Evolutionary conservation across 164 flowering plant genomes (phyloP).

Genomic region (Dillenia suffruticosa): DNA sequence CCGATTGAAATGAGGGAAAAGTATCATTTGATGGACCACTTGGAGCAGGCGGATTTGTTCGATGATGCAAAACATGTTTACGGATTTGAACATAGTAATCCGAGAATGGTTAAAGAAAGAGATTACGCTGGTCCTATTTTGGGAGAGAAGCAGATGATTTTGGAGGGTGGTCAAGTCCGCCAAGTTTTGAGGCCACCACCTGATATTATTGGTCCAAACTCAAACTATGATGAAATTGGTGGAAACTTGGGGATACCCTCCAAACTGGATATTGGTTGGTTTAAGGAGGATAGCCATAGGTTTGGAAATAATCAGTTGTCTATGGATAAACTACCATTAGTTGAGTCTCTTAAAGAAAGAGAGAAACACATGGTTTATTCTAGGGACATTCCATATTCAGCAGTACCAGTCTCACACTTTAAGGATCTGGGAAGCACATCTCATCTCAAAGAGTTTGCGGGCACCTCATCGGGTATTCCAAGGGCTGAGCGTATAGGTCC

Average conservation of each 20-base stretch:
- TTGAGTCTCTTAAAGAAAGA: conserved; percentile 7
- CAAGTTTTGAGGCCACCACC: conserved; percentile 10
- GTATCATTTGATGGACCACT: too few relatives aligned
- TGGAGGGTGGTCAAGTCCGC: conserved; percentile 5
- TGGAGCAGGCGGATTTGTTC: too few relatives aligned
- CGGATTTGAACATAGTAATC: too few relatives aligned
- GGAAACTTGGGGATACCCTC: conserved; percentile 4
- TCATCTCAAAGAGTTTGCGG: conserved; percentile 5
- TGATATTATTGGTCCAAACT: conserved; percentile 8
- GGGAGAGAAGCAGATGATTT: background rate
- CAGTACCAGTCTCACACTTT: conserved; percentile 12
- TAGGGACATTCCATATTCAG: conserved; percentile 9
- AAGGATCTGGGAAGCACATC: conserved; percentile 6
- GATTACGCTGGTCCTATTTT: too few relatives aligned
- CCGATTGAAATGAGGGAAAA: too few relatives aligned
- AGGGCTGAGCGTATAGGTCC: conserved; percentile 8
- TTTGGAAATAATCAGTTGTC: conserved; percentile 9
- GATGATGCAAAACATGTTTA: too few relatives aligned
- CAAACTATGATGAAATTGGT: conserved; percentile 15
- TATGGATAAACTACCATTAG: conserved; percentile 10
- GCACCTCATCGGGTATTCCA: conserved; percentile 12
- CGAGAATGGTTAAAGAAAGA: too few relatives aligned
- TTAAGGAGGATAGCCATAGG: conserved; percentile 17
- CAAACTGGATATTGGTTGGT: conserved; percentile 4
- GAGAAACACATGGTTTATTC: conserved; percentile 11